These are phyloP conservation scores for Xylariaceae sp. DNA, from an alignment of 2,329 filamentous ascomycete genomes.

Conservation along the genomic window DNA sequence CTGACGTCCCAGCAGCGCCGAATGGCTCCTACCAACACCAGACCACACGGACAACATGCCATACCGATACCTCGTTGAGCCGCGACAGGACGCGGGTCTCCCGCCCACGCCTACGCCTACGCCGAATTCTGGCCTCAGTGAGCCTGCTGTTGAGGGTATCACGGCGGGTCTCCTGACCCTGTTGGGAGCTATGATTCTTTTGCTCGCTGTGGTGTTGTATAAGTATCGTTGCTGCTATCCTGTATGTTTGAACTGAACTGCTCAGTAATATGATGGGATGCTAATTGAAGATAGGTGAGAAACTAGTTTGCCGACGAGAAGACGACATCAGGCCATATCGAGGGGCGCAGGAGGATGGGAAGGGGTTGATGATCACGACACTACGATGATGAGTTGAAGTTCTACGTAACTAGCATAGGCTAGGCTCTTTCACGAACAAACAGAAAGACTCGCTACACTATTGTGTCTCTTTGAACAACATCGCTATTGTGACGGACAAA, in stretches of 20 bases:
- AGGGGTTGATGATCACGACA: too few species aligned
- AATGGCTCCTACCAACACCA: too few species aligned
- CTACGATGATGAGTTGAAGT: not conserved
- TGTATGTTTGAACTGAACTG: not conserved
- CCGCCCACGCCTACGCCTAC: not conserved
- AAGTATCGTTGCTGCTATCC: slow-evolving; percentile 4
- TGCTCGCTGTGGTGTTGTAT: not conserved
- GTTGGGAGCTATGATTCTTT: not conserved
- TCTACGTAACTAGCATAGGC: not conserved
- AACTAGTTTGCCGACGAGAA: not conserved
- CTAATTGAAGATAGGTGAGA: not conserved
- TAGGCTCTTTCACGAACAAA: not conserved
- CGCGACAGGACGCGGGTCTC: too few species aligned
- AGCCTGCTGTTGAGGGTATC: not conserved
- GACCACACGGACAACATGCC: too few species aligned
- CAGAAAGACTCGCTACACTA: not conserved
- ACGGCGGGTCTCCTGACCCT: not conserved
- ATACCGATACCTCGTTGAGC: too few species aligned
- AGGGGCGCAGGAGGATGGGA: too few species aligned
- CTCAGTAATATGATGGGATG: not conserved
- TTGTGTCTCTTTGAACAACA: not conserved
- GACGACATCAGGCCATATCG: too few species aligned
- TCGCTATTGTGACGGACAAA: not conserved
- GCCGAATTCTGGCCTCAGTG: not conserved
- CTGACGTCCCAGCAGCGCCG: not conserved